Conservation (phyloP, 2,329 filamentous ascomycete genomes). For the Keithomyces neogunnii region DNA sequence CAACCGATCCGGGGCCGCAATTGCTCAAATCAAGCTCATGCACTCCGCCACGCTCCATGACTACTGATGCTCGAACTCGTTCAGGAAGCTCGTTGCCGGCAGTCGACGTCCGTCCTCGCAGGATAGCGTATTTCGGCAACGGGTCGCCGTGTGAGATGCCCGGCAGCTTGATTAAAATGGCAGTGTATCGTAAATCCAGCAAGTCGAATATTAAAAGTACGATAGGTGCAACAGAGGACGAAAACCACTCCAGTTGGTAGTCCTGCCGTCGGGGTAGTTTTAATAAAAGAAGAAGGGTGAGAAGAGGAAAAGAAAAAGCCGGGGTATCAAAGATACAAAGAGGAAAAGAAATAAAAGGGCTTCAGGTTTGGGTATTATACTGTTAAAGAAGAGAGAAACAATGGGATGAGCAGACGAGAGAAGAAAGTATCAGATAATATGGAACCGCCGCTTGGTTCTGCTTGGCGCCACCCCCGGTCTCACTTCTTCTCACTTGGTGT, state of each 20-base stretch:
- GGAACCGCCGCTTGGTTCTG: not conserved
- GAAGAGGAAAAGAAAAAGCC: not conserved
- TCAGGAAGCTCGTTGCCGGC: too few species aligned
- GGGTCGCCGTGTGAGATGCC: not conserved
- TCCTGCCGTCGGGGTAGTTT: not conserved
- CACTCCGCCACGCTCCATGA: constrained; percentile 23
- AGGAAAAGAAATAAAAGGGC: not conserved
- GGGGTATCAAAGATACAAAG: not conserved
- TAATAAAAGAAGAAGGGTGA: constrained; percentile 1
- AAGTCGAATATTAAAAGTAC: too few species aligned
- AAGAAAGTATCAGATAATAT: not conserved
- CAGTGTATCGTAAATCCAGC: too few species aligned
- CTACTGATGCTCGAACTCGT: not conserved
- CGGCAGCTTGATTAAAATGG: not conserved
- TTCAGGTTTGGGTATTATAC: too few species aligned
- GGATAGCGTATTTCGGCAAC: too few species aligned
- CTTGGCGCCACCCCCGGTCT: not conserved
- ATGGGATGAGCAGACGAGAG: not conserved
- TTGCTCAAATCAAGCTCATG: constrained; percentile 43
- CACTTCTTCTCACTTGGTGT: not conserved
- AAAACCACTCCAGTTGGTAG: not conserved
- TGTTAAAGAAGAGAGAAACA: not conserved
- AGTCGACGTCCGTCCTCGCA: too few species aligned
- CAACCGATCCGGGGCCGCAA: constrained; percentile 38
- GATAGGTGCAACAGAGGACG: too few species aligned